Conservation (phyloP, 306 rosid species). For the Prunus fruticosa region DNA sequence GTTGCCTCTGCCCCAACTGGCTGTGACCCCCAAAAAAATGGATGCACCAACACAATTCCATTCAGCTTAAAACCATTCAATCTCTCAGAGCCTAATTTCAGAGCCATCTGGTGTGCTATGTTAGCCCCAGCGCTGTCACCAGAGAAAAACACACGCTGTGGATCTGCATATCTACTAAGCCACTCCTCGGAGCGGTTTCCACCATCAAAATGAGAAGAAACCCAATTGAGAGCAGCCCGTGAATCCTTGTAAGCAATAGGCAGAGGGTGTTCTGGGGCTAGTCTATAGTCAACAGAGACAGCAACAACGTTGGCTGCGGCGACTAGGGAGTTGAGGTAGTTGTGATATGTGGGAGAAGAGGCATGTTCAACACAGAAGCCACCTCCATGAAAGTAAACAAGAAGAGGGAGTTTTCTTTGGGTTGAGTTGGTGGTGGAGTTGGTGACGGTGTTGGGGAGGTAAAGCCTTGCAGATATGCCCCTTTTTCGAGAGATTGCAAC, state of each 20-base stretch:
- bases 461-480: slow-evolving; percentile 25
- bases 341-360: slow-evolving; percentile 17
- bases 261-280: slow-evolving; percentile 29
- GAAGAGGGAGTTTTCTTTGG: slow-evolving; percentile 21
- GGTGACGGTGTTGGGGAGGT: slow-evolving; percentile 9
- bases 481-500: slow-evolving; percentile 2
- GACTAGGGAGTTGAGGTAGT: slow-evolving; percentile 11
- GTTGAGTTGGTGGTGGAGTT: background rate
- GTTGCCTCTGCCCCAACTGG: background rate
- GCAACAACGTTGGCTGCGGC: slow-evolving; percentile 19
- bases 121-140: slow-evolving; percentile 33
- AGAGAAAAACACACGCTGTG: background rate
- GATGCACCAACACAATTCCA: slow-evolving; percentile 30
- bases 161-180: slow-evolving; percentile 19
- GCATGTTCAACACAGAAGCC: slow-evolving; percentile 20
- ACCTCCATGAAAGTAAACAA: slow-evolving; percentile 37
- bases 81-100: background rate
- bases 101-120: slow-evolving; percentile 14
- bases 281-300: slow-evolving; percentile 21
- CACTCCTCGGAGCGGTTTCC: slow-evolving; percentile 6
- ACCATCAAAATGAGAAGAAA: background rate
- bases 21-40: slow-evolving; percentile 17
- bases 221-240: slow-evolving; percentile 33
- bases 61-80: background rate
- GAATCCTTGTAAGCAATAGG: slow-evolving; percentile 29